phyloP scores from a whole-genome alignment of 1,284 basidiomycete species.

The Ustilago esculenta region DNA sequence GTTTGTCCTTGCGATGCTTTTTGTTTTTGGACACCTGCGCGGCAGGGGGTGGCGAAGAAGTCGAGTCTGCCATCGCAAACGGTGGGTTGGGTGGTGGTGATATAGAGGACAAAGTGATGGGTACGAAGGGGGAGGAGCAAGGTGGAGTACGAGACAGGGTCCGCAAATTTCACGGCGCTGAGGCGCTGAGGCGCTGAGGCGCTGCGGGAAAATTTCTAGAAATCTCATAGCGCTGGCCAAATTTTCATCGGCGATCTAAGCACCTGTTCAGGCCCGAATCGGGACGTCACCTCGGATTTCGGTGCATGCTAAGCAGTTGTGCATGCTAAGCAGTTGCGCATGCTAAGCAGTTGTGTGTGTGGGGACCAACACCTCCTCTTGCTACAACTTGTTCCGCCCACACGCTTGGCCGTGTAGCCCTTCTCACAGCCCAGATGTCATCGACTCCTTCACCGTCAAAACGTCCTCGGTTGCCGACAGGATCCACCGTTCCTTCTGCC shows the following conservation, averaged over 20 bases:
- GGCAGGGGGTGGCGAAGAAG: too few species aligned
- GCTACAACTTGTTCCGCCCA: background rate
- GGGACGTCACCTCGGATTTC: background rate
- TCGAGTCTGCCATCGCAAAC: too few species aligned
- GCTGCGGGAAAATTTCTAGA: constrained; percentile 35
- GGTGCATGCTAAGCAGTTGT: too few species aligned
- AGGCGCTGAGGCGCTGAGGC: too few species aligned
- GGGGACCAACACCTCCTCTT: constrained; percentile 7
- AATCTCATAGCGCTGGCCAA: constrained; percentile 5
- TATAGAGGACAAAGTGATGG: background rate
- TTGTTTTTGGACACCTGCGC: constrained; percentile 64
- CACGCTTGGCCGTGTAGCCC: background rate
- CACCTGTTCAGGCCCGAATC: background rate
- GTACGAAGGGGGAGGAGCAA: background rate
- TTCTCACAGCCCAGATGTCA: constrained; percentile 7
- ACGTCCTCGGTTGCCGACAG: constrained; percentile 22
- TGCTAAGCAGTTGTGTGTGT: too few species aligned
- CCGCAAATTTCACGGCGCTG: too few species aligned
- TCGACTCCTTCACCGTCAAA: constrained; percentile 40
- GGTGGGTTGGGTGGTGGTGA: too few species aligned
- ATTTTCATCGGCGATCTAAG: constrained; percentile 33
- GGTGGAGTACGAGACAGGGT: constrained; percentile 3
- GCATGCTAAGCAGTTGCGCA: too few species aligned
- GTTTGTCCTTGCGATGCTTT: constrained; percentile 65
- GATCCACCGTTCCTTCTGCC: constrained; percentile 12